A percentile compares a stretch with the other conserved stretches of the same genome.
These are phyloP conservation scores for Yamadazyma tumulicola DNA, from an alignment of 805 yeast genomes.

Conservation along the genomic window DNA sequence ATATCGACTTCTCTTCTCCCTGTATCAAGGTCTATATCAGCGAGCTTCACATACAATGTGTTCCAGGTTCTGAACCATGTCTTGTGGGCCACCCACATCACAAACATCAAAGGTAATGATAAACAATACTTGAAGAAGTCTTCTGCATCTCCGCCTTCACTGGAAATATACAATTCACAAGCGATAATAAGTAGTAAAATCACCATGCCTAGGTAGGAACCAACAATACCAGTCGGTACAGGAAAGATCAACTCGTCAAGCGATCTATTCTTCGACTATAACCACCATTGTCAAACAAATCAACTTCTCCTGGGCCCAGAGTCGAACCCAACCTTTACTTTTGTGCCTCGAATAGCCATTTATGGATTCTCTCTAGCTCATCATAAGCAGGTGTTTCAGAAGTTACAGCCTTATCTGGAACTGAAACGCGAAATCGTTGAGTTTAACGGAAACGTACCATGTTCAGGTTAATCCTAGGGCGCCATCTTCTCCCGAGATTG, in stretches of 20 bases:
- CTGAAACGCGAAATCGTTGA: too few relatives aligned
- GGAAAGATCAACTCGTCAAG: conserved; percentile 34
- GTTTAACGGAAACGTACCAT: too few relatives aligned
- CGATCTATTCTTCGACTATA: conserved; percentile 31
- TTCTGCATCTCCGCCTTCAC: too few relatives aligned
- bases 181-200: conserved; percentile 30
- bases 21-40: conserved; percentile 39
- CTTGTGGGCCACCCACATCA: conserved; percentile 44
- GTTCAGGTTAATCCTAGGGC: too few relatives aligned
- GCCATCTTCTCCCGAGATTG: too few relatives aligned
- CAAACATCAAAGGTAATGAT: conserved; percentile 44
- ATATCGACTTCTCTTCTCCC: conserved; percentile 40
- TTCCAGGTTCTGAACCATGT: conserved; percentile 28
- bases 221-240: conserved; percentile 35
- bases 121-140: conserved; percentile 52
- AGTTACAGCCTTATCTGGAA: too few relatives aligned
- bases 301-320: too few relatives aligned
- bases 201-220: conserved; percentile 32
- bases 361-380: too few relatives aligned
- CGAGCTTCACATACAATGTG: conserved; percentile 25
- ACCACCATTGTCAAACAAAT: conserved; percentile 40
- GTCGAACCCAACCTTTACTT: too few relatives aligned
- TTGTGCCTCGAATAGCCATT: too few relatives aligned
- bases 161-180: conserved; percentile 38
- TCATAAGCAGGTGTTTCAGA: too few relatives aligned